phyloP scores from a whole-genome alignment of 805 yeast genomes.

The Yarrowia deformans region DNA sequence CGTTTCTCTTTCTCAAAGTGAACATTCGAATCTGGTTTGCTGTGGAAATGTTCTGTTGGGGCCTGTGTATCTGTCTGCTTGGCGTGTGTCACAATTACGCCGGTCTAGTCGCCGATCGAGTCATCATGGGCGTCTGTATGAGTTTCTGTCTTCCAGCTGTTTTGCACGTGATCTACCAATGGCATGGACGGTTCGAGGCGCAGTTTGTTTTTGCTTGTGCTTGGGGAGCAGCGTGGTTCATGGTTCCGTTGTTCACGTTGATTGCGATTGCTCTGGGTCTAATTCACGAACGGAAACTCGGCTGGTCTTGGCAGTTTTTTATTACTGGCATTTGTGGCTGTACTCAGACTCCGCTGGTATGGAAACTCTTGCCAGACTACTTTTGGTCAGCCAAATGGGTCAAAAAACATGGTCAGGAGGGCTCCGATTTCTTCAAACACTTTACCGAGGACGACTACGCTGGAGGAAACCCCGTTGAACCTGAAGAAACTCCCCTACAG shows the following conservation, averaged over 20 bases:
- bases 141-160: slow-evolving; percentile 1
- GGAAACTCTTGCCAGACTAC: slow-evolving; percentile 12
- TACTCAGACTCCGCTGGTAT: slow-evolving; percentile 7
- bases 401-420: not conserved
- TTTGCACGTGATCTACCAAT: not conserved
- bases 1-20: slow-evolving; percentile 12
- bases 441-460: not conserved
- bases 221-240: slow-evolving; percentile 25
- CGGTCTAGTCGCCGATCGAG: slow-evolving; percentile 5
- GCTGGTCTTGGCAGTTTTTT: slow-evolving; percentile 15
- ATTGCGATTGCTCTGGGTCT: slow-evolving; percentile 25
- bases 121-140: slow-evolving; percentile 24
- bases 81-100: slow-evolving; percentile 17
- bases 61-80: slow-evolving; percentile 12
- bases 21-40: slow-evolving; percentile 17
- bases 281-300: slow-evolving; percentile 2
- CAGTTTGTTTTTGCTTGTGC: slow-evolving; percentile 16
- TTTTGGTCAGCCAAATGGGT: slow-evolving; percentile 5
- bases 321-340: slow-evolving; percentile 13
- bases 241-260: slow-evolving; percentile 5
- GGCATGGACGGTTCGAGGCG: slow-evolving; percentile 8
- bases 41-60: slow-evolving; percentile 18
- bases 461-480: slow-evolving; percentile 6
- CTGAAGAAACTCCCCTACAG: not conserved
- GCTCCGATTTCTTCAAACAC: slow-evolving; percentile 1